These are phyloP conservation scores for Eucalyptus pauciflora DNA, from an alignment of 345 rosid genomes.

Conservation along the genomic window DNA sequence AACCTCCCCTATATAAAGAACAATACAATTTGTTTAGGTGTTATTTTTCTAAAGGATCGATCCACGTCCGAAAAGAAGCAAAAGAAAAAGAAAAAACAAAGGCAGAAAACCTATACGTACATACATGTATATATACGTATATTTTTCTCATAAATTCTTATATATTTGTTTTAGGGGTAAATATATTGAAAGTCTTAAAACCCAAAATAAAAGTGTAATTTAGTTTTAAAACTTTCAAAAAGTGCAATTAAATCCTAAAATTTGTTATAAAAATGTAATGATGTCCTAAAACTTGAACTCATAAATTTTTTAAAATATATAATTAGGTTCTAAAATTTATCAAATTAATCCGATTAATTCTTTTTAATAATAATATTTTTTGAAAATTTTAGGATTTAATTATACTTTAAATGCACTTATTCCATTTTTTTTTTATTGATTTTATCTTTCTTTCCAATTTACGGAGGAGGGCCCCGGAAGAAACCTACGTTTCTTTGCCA, in stretches of 20 bases:
- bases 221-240: accelerated
- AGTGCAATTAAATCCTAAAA: accelerated
- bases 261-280: accelerated
- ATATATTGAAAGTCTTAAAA: accelerated
- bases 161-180: background rate
- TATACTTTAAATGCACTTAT: accelerated
- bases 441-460: background rate
- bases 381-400: too few relatives aligned
- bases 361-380: too few relatives aligned
- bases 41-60: background rate
- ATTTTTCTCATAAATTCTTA: background rate
- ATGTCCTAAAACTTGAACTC: too few relatives aligned
- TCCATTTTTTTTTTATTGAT: too few relatives aligned
- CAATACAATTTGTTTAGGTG: background rate
- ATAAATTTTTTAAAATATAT: too few relatives aligned
- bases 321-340: too few relatives aligned
- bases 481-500: background rate
- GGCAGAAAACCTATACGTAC: background rate
- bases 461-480: background rate
- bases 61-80: background rate
- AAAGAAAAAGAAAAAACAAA: background rate
- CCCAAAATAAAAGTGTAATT: accelerated
- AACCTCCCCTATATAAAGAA: too few relatives aligned
- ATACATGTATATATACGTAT: background rate
- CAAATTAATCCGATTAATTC: too few relatives aligned